These are phyloP conservation scores for Durotheca rogersii DNA, from an alignment of 495 filamentous ascomycete species.

Conservation along the genomic window DNA sequence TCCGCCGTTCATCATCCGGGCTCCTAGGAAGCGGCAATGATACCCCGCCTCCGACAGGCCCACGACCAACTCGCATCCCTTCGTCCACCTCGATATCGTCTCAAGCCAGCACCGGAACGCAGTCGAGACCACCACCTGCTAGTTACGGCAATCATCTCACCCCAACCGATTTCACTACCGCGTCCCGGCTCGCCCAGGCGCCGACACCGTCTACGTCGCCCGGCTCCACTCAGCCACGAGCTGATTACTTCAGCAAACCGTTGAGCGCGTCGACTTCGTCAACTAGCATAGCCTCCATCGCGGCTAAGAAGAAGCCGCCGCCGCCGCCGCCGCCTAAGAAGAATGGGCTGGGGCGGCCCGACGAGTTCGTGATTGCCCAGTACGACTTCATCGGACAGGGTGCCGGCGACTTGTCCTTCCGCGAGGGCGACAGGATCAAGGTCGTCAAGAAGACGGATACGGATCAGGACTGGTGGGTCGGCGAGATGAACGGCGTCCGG, in stretches of 20 bases:
- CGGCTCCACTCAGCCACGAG: slow-evolving; percentile 29
- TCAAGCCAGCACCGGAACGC: slow-evolving; percentile 23
- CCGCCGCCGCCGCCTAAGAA: slow-evolving; percentile 69
- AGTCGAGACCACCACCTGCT: slow-evolving; percentile 21
- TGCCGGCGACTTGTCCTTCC: slow-evolving; percentile 75
- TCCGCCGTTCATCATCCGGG: slow-evolving; percentile 37
- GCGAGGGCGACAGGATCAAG: slow-evolving; percentile 80
- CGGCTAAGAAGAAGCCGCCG: slow-evolving; percentile 46
- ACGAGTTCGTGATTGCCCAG: slow-evolving; percentile 72
- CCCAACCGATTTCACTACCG: slow-evolving; percentile 51
- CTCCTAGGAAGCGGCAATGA: slow-evolving; percentile 36
- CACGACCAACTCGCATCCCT: slow-evolving; percentile 43
- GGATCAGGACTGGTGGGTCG: slow-evolving; percentile 94
- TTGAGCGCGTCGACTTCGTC: slow-evolving; percentile 39
- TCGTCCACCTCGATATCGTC: slow-evolving; percentile 36
- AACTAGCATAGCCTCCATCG: slow-evolving; percentile 33
- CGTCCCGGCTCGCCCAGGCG: slow-evolving; percentile 41
- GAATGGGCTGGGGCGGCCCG: slow-evolving; percentile 43
- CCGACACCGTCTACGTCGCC: slow-evolving; percentile 29
- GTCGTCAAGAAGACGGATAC: slow-evolving; percentile 82
- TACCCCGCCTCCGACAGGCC: slow-evolving; percentile 20
- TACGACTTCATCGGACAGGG: slow-evolving; percentile 77
- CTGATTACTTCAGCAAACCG: slow-evolving; percentile 57
- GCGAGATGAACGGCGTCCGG: slow-evolving; percentile 70
- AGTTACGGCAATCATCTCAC: slow-evolving; percentile 35